phyloP scores from a whole-genome alignment of 1,139 yeast genomes.

The Saccharomycopsis phalli region DNA sequence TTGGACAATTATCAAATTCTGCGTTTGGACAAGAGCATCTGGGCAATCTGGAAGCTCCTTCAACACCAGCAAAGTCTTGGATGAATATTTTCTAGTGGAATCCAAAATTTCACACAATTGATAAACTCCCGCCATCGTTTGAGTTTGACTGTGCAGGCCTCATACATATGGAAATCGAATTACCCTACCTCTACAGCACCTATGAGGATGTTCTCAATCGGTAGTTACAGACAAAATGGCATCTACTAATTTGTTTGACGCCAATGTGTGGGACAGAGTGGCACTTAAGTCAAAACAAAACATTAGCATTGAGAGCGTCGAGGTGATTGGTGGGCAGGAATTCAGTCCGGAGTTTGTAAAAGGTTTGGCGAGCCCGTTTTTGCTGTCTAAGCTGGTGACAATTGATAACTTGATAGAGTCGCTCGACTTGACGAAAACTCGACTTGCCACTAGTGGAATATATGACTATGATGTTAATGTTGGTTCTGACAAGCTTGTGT shows the following conservation, averaged over 20 bases:
- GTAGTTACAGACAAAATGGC: too few relatives aligned
- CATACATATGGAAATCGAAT: too few relatives aligned
- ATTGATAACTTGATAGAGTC: slow-evolving; percentile 5
- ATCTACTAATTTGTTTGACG: too few relatives aligned
- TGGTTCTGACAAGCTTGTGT: neutral
- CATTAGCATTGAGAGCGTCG: slow-evolving; percentile 6
- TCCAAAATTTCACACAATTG: too few relatives aligned
- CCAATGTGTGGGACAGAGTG: too few relatives aligned
- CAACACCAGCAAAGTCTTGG: neutral
- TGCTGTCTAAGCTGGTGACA: slow-evolving; percentile 3
- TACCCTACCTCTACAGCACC: neutral
- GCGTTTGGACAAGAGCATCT: neutral
- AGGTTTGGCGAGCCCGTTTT: slow-evolving; percentile 8
- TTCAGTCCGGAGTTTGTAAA: slow-evolving; percentile 3
- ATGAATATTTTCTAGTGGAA: neutral
- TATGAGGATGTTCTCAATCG: too few relatives aligned
- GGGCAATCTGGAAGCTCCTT: neutral
- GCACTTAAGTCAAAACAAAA: neutral
- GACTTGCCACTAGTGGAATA: slow-evolving; percentile 1
- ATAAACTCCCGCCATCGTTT: too few relatives aligned
- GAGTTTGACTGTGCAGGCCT: too few relatives aligned
- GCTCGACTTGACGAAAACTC: slow-evolving; percentile 2
- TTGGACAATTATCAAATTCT: neutral
- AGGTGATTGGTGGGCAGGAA: slow-evolving; percentile 4
- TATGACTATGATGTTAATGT: neutral